Evolutionary conservation across 805 yeast species (phyloP), one percentile per base, ranked within the genome.

Genomic region (Phaffomyces opuntiae): DNA sequence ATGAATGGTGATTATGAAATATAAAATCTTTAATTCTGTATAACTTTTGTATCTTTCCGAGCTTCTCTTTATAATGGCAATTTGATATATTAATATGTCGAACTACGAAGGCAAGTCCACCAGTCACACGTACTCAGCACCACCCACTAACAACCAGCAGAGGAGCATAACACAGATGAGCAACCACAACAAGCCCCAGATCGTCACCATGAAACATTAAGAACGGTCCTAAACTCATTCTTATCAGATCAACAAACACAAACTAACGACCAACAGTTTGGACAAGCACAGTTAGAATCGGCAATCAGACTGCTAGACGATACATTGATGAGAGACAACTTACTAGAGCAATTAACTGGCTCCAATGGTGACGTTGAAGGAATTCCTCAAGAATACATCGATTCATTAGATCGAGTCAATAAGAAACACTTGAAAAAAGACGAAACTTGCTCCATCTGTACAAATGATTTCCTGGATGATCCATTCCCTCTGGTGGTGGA

Each of bases 391-490:
- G 74, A 73, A 38, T 87, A 78, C 55, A 65, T 91, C 7, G 97
- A 89, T 57, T 69, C 83, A 0, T 69, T 90, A 43, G 96, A 88
- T 26, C 65, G 98, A 48, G 80, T 90, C 0, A 67, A 77, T 1
- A 66, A 71, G 32, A 66, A 68, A 11, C 51, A 73, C 14, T 56
- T 68, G 41, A 65, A 66, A 14, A 47, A 56, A 6, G 76, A 71
- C 34, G 87, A 85, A 44, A 74, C 80, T 16, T 90, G 97, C 62
- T 83, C 96, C 1, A 90, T 90, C 36, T 90, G 98, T 56, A 84
- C 93, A 19, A 77, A 75, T 51, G 77, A 74, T 47, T 90, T 79
- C 56, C 67, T 74, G 4, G 83, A 80, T 32, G 95, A 88, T 59
- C 69, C 78, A 39, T 81, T 83, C 56, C 96, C 96, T 3, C 67